These are phyloP conservation scores for Vicia faba DNA, from an alignment of 306 rosid species.

Conservation along the genomic window DNA sequence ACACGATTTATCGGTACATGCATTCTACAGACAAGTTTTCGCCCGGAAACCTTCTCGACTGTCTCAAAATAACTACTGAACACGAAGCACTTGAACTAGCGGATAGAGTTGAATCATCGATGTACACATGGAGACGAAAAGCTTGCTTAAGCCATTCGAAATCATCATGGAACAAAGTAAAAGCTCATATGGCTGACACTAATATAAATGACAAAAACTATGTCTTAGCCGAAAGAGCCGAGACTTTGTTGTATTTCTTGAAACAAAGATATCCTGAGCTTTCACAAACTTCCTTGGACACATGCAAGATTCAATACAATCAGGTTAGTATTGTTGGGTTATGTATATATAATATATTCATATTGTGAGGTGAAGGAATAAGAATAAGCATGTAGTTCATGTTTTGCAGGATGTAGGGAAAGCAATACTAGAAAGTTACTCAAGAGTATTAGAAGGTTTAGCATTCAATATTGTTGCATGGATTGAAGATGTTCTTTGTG, in stretches of 20 bases:
- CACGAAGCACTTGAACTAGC: conserved; percentile 93
- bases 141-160: conserved; percentile 81
- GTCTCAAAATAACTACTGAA: conserved; percentile 72
- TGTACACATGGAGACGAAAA: conserved; percentile 97
- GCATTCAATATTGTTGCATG: conserved; percentile 82
- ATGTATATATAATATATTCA: background rate
- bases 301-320: conserved; percentile 90
- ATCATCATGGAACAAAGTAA: conserved; percentile 87
- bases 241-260: conserved; percentile 65
- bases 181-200: conserved; percentile 73
- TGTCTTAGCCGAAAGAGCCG: conserved; percentile 84
- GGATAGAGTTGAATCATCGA: conserved; percentile 83
- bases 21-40: conserved; percentile 66
- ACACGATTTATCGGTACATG: conserved; percentile 70
- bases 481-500: conserved; percentile 68
- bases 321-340: conserved; percentile 44
- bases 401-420: conserved; percentile 71
- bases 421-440: conserved; percentile 73
- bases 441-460: conserved; percentile 75
- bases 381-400: background rate
- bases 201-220: conserved; percentile 69
- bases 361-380: background rate
- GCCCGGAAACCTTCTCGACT: conserved; percentile 63
- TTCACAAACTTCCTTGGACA: conserved; percentile 87
- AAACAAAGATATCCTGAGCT: conserved; percentile 93